Evolutionary conservation across 257 asterid genomes (phyloP).

Genomic region (Galeopsis tetrahit): DNA sequence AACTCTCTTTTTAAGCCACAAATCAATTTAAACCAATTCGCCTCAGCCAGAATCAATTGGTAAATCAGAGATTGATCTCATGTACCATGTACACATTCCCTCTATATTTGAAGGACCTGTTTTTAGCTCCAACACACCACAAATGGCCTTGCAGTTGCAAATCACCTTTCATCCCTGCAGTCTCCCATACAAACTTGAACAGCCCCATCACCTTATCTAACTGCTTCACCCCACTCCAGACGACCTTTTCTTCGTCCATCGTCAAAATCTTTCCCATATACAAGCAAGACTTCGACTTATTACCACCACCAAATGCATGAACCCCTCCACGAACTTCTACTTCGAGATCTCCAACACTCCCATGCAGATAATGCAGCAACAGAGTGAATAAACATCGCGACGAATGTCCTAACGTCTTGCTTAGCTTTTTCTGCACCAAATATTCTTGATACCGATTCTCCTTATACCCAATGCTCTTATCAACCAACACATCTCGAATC

Average conservation of each 20-base stretch:
- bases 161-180: conserved; percentile 72
- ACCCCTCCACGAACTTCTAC: conserved; percentile 85
- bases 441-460: conserved; percentile 73
- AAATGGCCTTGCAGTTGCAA: conserved; percentile 87
- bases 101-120: conserved; percentile 57
- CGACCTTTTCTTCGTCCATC: conserved; percentile 59
- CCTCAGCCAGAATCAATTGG: not conserved
- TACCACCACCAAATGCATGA: conserved; percentile 45
- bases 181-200: conserved; percentile 88
- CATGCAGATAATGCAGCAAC: conserved; percentile 66
- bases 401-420: conserved; percentile 71
- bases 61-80: conserved; percentile 47
- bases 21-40: not conserved
- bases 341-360: conserved; percentile 61
- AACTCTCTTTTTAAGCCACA: not conserved
- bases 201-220: conserved; percentile 74
- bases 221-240: conserved; percentile 67
- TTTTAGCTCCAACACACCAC: conserved; percentile 84
- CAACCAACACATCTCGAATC: conserved; percentile 68
- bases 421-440: conserved; percentile 72
- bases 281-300: conserved; percentile 51
- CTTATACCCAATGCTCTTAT: conserved; percentile 72
- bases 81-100: conserved; percentile 68
- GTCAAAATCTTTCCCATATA: conserved; percentile 84
- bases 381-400: conserved; percentile 83